A percentile compares a stretch with the other conserved stretches of the same genome.
Conservation (phyloP, 2,329 filamentous ascomycete species). For the Dactylellina leptospora region DNA sequence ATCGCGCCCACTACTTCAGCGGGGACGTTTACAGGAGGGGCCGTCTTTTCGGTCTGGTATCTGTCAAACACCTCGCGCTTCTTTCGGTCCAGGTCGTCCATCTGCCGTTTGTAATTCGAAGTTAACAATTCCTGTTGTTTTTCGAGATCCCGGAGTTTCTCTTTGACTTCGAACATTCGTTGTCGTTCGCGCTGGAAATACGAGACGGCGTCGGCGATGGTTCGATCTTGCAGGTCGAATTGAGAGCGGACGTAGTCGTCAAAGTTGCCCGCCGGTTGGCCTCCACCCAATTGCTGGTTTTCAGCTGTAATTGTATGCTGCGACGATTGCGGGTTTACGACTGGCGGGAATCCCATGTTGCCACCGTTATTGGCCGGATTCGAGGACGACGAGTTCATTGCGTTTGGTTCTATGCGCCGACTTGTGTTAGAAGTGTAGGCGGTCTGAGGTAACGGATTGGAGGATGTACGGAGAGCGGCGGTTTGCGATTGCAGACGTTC, state of each 20-base stretch:
- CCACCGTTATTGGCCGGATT: slow-evolving; percentile 10
- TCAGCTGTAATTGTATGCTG: slow-evolving; percentile 32
- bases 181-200: slow-evolving; percentile 45
- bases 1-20: slow-evolving; percentile 26
- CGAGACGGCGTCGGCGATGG: slow-evolving; percentile 44
- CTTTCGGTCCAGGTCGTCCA: slow-evolving; percentile 44
- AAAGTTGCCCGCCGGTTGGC: slow-evolving; percentile 28
- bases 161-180: slow-evolving; percentile 45
- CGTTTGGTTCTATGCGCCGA: slow-evolving; percentile 42
- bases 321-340: slow-evolving; percentile 10
- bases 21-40: slow-evolving; percentile 42
- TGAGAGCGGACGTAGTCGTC: slow-evolving; percentile 50
- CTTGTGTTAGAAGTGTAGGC: slow-evolving; percentile 47
- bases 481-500: slow-evolving; percentile 35
- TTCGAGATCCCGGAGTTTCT: slow-evolving; percentile 43
- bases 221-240: slow-evolving; percentile 48
- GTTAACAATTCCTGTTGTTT: slow-evolving; percentile 45
- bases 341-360: slow-evolving; percentile 13
- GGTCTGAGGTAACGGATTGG: slow-evolving; percentile 1
- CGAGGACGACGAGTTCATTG: slow-evolving; percentile 4
- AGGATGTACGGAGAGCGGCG: slow-evolving; percentile 6
- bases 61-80: slow-evolving; percentile 43
- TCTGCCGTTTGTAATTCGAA: slow-evolving; percentile 41
- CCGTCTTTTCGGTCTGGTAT: slow-evolving; percentile 34
- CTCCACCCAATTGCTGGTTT: background rate